These are phyloP conservation scores for Hamamelis virginiana DNA, from an alignment of 164 flowering plant species.

Conservation along the genomic window DNA sequence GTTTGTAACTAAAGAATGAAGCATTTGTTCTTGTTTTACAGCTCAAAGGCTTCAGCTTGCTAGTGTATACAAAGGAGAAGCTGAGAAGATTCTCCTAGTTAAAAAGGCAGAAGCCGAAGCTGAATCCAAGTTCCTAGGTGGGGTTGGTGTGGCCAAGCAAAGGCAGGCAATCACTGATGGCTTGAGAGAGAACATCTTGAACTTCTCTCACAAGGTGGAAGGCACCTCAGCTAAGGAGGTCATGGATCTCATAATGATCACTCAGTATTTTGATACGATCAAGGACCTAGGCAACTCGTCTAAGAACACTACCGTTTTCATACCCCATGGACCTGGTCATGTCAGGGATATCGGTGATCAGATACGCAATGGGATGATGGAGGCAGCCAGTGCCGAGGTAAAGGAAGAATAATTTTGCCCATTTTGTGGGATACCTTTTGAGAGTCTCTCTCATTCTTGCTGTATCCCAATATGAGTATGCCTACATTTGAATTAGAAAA, in stretches of 20 bases:
- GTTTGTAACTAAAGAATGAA: background rate
- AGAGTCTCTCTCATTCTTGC: background rate
- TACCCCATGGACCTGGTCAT: slow-evolving; percentile 99
- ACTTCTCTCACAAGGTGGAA: slow-evolving; percentile 84
- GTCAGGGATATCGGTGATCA: slow-evolving; percentile 86
- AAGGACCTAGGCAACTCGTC: slow-evolving; percentile 94
- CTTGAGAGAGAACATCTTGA: slow-evolving; percentile 87
- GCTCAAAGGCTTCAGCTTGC: slow-evolving; percentile 98
- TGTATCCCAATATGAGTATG: background rate
- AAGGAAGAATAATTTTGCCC: slow-evolving; percentile 14
- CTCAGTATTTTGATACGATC: slow-evolving; percentile 97
- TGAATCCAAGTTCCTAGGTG: slow-evolving; percentile 93
- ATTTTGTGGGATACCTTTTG: background rate
- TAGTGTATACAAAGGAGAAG: slow-evolving; percentile 95
- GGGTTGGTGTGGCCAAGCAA: slow-evolving; percentile 96
- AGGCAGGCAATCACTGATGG: slow-evolving; percentile 99
- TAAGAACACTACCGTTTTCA: slow-evolving; percentile 94
- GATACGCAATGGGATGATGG: slow-evolving; percentile 93
- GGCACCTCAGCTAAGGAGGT: slow-evolving; percentile 96
- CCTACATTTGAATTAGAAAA: background rate
- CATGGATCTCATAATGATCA: slow-evolving; percentile 97
- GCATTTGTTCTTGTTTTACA: slow-evolving; percentile 23
- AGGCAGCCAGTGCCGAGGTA: slow-evolving; percentile 59
- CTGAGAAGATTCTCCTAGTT: slow-evolving; percentile 85
- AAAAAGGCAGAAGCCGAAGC: slow-evolving; percentile 98